Conservation (phyloP, 2,329 filamentous ascomycete genomes). For the Talaromyces amestolkiae region DNA sequence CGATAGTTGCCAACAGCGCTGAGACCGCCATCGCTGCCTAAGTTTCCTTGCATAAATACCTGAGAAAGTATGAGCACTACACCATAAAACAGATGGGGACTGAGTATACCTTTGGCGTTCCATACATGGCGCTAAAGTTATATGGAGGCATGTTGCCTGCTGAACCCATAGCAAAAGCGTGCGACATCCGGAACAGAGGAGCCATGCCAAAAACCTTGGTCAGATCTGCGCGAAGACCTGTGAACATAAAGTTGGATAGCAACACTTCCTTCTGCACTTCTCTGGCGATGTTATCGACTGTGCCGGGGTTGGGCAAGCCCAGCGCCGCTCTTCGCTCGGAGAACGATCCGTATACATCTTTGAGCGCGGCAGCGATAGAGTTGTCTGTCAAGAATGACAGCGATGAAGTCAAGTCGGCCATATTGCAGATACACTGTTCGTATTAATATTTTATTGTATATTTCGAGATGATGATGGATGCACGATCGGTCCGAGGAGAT, state of each 20-base stretch:
- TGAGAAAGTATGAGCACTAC: conserved; percentile 37
- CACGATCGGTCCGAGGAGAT: background rate
- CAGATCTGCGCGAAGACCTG: conserved; percentile 89
- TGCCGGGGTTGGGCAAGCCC: conserved; percentile 87
- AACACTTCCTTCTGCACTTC: conserved; percentile 97
- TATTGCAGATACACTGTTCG: conserved; percentile 23
- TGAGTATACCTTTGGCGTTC: conserved; percentile 76
- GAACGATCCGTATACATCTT: conserved; percentile 77
- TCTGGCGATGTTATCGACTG: conserved; percentile 80
- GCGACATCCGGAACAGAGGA: conserved; percentile 94
- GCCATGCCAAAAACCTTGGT: conserved; percentile 94
- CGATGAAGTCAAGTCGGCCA: conserved; percentile 47
- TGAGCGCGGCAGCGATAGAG: conserved; percentile 65
- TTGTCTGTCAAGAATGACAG: conserved; percentile 71
- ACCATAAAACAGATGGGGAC: background rate
- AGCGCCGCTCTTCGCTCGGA: conserved; percentile 82
- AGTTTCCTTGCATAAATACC: conserved; percentile 92
- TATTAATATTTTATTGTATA: background rate
- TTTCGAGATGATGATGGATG: conserved; percentile 2
- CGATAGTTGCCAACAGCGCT: conserved; percentile 90
- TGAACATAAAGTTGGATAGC: conserved; percentile 95
- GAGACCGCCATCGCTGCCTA: conserved; percentile 89
- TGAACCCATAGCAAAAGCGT: conserved; percentile 89
- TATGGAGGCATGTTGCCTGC: conserved; percentile 85
- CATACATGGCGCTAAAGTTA: conserved; percentile 89